Conservation (phyloP, 306 rosid genomes). For the Malus domestica region ASM211411v1 NC_041805.1:689501-690000, state of each 20-base stretch:
- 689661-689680: not conserved
- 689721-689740: too few relatives aligned
- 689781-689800: not conserved
- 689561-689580: not conserved
- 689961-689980: not conserved
- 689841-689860: not conserved
- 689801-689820: not conserved
- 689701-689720: not conserved
- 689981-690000: constrained; percentile 75
- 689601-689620: not conserved
- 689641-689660: not conserved
- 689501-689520: too few relatives aligned
- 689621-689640: not conserved
- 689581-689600: not conserved
- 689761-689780: not conserved
- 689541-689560: not conserved
- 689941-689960: not conserved
- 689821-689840: not conserved
- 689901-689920: not conserved
- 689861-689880: not conserved
- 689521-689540: not conserved
- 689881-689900: not conserved
- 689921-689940: not conserved
- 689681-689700: not conserved
- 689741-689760: too few relatives aligned